Evolutionary conservation across 257 asterid genomes (phyloP).

Genomic region (Jacaranda mimosifolia): DNA sequence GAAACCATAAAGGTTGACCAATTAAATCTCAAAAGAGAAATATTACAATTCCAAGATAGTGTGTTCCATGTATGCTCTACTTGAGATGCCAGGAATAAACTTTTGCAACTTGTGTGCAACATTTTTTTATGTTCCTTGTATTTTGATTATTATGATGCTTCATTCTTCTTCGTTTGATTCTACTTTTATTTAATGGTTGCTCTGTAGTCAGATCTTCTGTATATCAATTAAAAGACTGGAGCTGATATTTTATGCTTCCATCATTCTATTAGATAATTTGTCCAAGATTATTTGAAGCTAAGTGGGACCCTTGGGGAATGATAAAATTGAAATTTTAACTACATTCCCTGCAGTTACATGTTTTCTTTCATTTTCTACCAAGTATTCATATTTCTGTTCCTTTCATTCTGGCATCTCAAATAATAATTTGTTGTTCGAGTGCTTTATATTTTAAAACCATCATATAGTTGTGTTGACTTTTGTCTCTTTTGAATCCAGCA

Average conservation of each 20-base stretch:
- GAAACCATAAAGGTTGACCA: background rate
- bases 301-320: background rate
- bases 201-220: background rate
- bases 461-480: slow-evolving; percentile 10
- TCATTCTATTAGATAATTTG: background rate
- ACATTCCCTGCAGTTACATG: background rate
- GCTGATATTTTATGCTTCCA: background rate
- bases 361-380: background rate
- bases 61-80: slow-evolving; percentile 1
- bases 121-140: background rate
- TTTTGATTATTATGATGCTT: slow-evolving; percentile 6
- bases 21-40: background rate
- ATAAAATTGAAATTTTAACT: background rate
- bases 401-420: background rate
- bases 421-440: slow-evolving; percentile 1
- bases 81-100: slow-evolving; percentile 7
- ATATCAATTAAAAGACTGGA: background rate
- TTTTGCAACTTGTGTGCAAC: slow-evolving; percentile 1
- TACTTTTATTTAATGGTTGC: background rate
- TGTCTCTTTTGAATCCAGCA: slow-evolving; percentile 49
- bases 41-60: background rate
- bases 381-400: background rate
- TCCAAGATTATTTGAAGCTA: background rate
- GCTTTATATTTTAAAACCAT: background rate
- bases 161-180: slow-evolving; percentile 17